Base-by-base conservation (phyloP, 164 flowering plant species). In the Piper longum region DNA sequence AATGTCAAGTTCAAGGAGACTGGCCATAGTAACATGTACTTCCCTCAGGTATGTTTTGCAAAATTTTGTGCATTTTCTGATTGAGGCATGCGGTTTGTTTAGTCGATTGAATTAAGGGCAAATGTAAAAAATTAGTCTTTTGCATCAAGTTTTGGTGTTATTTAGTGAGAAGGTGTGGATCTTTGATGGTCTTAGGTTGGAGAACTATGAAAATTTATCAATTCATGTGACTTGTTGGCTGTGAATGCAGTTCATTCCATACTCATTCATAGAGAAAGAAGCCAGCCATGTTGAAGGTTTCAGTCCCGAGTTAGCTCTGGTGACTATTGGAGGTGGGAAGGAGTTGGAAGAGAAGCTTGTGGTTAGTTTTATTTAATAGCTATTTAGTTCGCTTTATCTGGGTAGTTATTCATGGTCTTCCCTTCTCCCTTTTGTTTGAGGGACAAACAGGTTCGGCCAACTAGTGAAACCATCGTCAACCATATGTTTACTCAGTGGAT, bases 391-490 rank as follows among this genome's bases (percentile, higher is more conserved):
- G 26, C 0, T 59, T 43, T 67, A 13, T 18, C 43, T 44, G 18
- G 16, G 40, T 60, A 51, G 16, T 59, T 40, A n/a, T 68, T 60
- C 16, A 16, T 51, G 4, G 17, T 26, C n/a, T 80, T 81, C 75
- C 74, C 63, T 68, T 61, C 8, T 43, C 52, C 84, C 75, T 74
- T 72, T 75, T 78, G 74, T 70, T 72, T 83, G 98, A 89, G 95
- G 87, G 78, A 77, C 74, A 85, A 84, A 81, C 95, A 90, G 97
- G 97, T 93, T 69, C 82, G 98, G 64, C 98, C 98, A 41, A 93
- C 98, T n/a, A 93, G 98, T 78, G 98, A 93, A 81, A 93, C 98
- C 60, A 90, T 93, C n/a, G 98, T 93, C 45, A 93, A 93, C 75
- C 95, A 93, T 76, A 90, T 89, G 97, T 90, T 93, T 74, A 90